Conservation (phyloP, 768 basidiomycete species). For the Auriscalpium vulgare region DNA sequence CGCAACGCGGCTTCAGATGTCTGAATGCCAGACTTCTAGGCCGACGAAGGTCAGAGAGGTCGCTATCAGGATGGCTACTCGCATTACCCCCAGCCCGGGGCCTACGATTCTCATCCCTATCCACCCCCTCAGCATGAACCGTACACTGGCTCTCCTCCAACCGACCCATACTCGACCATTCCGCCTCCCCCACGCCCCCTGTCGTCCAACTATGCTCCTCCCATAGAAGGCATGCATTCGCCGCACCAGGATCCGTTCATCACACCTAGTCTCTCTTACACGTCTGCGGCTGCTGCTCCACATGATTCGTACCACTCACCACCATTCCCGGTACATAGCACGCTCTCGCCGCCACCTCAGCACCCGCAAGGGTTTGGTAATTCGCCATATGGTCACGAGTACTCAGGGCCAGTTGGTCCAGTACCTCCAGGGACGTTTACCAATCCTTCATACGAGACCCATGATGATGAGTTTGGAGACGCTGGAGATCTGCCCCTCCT, state of each 20-base stretch:
- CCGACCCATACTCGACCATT: neutral
- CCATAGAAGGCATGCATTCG: conserved; percentile 13
- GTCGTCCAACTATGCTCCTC: conserved; percentile 16
- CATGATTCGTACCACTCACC: conserved; percentile 7
- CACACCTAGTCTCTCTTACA: conserved; percentile 9
- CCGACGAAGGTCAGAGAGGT: conserved; percentile 55
- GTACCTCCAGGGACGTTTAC: too few species aligned
- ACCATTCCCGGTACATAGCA: conserved; percentile 4
- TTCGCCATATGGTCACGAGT: neutral
- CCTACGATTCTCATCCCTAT: conserved; percentile 21
- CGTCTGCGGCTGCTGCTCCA: conserved; percentile 19
- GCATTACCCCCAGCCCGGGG: conserved; percentile 33
- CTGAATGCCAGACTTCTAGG: conserved; percentile 25
- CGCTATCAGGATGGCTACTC: conserved; percentile 64
- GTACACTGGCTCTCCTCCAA: conserved; percentile 27
- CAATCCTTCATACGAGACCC: conserved; percentile 31
- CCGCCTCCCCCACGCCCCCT: conserved; percentile 8
- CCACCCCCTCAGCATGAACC: conserved; percentile 33
- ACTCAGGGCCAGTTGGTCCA: conserved; percentile 25
- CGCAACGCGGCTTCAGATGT: neutral
- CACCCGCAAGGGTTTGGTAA: neutral
- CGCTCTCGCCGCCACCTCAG: conserved; percentile 6
- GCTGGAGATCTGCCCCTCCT: conserved; percentile 64
- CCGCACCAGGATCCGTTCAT: conserved; percentile 14
- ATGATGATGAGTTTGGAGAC: conserved; percentile 34